These are phyloP conservation scores for Aeschynomene evenia DNA, from an alignment of 306 rosid genomes.

Conservation along the genomic window DNA sequence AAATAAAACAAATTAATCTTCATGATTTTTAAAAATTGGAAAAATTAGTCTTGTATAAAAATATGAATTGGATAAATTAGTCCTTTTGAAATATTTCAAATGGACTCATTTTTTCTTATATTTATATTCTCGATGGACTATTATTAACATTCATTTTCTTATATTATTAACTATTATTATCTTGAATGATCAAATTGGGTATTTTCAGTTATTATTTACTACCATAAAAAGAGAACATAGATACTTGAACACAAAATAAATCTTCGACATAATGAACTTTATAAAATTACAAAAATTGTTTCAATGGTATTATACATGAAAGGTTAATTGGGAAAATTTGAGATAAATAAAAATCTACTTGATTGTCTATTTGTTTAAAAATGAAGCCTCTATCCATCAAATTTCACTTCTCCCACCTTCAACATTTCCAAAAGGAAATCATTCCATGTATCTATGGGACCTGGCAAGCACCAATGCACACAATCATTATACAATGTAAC, in stretches of 20 bases:
- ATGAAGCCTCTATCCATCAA: slow-evolving; percentile 39
- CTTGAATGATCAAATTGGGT: too few species aligned
- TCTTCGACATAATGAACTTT: not conserved
- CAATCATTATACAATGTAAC: slow-evolving; percentile 80
- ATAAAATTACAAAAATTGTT: not conserved
- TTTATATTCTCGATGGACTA: too few species aligned
- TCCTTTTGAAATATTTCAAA: too few species aligned
- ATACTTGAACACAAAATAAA: not conserved
- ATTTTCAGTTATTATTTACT: too few species aligned
- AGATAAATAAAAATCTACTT: not conserved
- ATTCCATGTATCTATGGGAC: slow-evolving; percentile 83
- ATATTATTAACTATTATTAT: too few species aligned
- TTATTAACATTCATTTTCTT: too few species aligned
- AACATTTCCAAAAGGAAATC: slow-evolving; percentile 76
- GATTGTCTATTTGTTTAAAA: not conserved
- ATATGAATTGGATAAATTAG: too few species aligned
- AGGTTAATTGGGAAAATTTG: not conserved
- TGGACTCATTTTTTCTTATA: too few species aligned
- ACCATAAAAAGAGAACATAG: too few species aligned
- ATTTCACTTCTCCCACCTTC: slow-evolving; percentile 63
- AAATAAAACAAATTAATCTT: too few species aligned
- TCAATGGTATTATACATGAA: slow-evolving; percentile 6
- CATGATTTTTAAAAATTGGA: too few species aligned
- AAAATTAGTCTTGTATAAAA: too few species aligned
- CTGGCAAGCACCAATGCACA: slow-evolving; percentile 90